A percentile compares a stretch with the other conserved stretches of the same genome.
These are phyloP conservation scores for Mayamaea pseudoterrestris DNA, from an alignment of 108 stramenopile genomes.

Conservation along the genomic window DNA sequence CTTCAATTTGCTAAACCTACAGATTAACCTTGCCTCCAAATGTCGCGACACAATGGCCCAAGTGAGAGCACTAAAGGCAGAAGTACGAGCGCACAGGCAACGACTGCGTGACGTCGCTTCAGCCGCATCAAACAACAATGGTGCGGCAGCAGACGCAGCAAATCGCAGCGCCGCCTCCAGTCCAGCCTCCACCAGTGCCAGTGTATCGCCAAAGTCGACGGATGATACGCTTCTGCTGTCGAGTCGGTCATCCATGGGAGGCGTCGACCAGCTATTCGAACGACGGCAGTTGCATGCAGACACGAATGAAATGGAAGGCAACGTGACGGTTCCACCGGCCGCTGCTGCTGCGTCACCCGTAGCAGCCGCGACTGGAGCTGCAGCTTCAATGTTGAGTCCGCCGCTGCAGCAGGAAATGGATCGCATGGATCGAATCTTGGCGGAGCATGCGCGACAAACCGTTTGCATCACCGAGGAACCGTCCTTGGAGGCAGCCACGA, in stretches of 20 bases:
- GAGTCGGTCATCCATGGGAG: no score
- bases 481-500: not conserved
- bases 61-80: conserved; percentile 49
- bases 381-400: not conserved
- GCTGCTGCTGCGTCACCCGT: not conserved
- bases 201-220: not conserved
- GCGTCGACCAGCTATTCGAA: no score
- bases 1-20: not conserved
- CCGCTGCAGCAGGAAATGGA: not conserved
- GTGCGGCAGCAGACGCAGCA: conserved; percentile 38
- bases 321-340: no score
- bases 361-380: not conserved
- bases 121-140: no score
- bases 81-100: no score
- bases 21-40: conserved; percentile 69
- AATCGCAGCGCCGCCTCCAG: conserved; percentile 19
- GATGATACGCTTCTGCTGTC: not conserved
- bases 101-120: no score
- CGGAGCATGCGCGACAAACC: not conserved
- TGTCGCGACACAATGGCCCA: conserved; percentile 64
- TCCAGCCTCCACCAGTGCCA: not conserved
- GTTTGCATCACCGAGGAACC: not conserved
- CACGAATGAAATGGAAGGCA: no score
- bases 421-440: conserved; percentile 1
- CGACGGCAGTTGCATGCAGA: no score